A percentile compares a stretch with the other conserved stretches of the same genome.
These are phyloP conservation scores for Microsporum ferrugineum DNA, from an alignment of 2,329 filamentous ascomycete species.

Conservation along the genomic window DNA sequence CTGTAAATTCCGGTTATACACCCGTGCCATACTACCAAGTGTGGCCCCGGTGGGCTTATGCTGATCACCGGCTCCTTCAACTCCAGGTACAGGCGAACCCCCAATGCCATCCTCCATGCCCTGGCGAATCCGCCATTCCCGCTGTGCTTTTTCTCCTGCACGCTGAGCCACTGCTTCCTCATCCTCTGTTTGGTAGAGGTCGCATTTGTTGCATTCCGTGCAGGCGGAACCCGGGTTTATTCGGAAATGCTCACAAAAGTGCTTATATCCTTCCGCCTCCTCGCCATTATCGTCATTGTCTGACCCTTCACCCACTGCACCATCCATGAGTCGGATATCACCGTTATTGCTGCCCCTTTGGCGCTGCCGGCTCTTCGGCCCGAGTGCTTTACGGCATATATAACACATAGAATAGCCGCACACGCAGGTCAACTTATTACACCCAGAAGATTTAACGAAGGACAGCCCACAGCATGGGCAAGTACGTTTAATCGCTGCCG, in stretches of 20 bases:
- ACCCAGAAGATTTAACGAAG: slow-evolving; percentile 87
- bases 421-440: slow-evolving; percentile 91
- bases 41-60: not conserved
- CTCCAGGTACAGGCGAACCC: not conserved
- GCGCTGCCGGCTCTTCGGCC: slow-evolving; percentile 3
- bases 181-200: slow-evolving; percentile 59
- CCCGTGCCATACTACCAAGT: not conserved
- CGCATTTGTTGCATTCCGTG: slow-evolving; percentile 67
- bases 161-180: slow-evolving; percentile 58
- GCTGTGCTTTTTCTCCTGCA: slow-evolving; percentile 61
- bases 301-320: slow-evolving; percentile 2
- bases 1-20: slow-evolving; percentile 19
- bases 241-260: slow-evolving; percentile 94
- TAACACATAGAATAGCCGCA: slow-evolving; percentile 99
- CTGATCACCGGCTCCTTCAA: not conserved
- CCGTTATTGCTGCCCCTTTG: slow-evolving; percentile 16
- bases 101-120: slow-evolving; percentile 23
- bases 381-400: slow-evolving; percentile 65
- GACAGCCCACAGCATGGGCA: slow-evolving; percentile 84
- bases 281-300: slow-evolving; percentile 20
- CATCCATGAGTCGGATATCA: slow-evolving; percentile 3
- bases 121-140: slow-evolving; percentile 57
- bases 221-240: slow-evolving; percentile 66
- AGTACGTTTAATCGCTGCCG: slow-evolving; percentile 84
- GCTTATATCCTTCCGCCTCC: slow-evolving; percentile 65